Base-by-base conservation (phyloP, 768 basidiomycete species). In the Leccinum fibrillosum region DNA sequence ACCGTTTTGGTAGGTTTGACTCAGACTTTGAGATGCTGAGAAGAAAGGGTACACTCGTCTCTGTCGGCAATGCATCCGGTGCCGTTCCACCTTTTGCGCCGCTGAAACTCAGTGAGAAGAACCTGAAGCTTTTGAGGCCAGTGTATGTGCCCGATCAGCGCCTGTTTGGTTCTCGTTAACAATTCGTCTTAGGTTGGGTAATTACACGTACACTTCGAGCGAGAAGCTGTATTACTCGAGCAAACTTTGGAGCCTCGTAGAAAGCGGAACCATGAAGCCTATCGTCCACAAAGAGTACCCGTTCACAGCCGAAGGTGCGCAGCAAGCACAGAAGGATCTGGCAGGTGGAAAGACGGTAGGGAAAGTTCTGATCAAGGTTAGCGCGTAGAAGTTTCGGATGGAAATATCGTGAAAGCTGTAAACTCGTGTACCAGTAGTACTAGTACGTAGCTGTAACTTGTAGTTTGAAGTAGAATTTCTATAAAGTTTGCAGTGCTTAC, bases 41-140 rank as follows among this genome's bases (percentile, higher is more conserved):
- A 64, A 80, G 92, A 42, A 97, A 96, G 70, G 95, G 92, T 2
- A 96, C 94, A 0, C 81, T 97, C 35, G 90, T 97, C 13, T 88
- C 86, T 7, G 83, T 94, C 54, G 97, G 97, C 0, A 98, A 98
- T 65, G 92, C 96, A 0, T 96, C 93, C 7, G 94, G 94, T 2
- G 73, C 87, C 7, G 89, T 92, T 2, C 82, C 84, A 32, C 88
- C 91, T 0, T 86, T 97, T 69, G 74, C 86, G 3, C 82, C 89
- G 0, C 74, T 90, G 51, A 88, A 83, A 64, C 83, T 98, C 11
- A 75, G 78, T 0, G 80, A 86, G 59, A 98, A 94, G 78, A 95
- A 96, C 64, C 68, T 96, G 62, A 90, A 86, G 63, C 75, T 92
- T 10, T 63, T 85, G 49, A 85, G 90, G 34, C 91, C 92, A n/a